These are phyloP conservation scores for Aspergillus brasiliensis DNA, from an alignment of 2,329 filamentous ascomycete species.

Conservation along the genomic window DNA sequence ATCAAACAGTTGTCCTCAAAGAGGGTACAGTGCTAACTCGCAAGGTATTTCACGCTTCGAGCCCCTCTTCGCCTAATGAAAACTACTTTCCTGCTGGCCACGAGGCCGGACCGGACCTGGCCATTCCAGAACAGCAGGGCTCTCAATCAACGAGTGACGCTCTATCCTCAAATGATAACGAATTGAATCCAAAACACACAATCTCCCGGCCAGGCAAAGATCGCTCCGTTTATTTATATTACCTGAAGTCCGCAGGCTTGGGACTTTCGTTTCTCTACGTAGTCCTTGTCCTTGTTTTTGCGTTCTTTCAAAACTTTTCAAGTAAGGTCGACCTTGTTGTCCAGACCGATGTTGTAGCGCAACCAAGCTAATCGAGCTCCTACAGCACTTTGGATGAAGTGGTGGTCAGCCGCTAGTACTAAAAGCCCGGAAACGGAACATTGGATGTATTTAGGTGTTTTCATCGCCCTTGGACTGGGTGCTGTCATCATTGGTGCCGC, in stretches of 20 bases:
- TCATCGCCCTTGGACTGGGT: background rate
- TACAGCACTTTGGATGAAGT: background rate
- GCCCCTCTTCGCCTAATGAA: background rate
- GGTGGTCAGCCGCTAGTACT: background rate
- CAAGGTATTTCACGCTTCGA: background rate
- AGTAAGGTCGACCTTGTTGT: background rate
- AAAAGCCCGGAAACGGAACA: background rate
- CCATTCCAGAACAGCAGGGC: background rate
- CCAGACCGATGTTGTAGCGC: no score
- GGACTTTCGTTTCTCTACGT: background rate
- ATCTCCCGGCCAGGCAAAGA: background rate
- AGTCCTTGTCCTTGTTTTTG: background rate
- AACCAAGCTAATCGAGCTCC: no score
- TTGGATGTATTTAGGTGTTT: background rate
- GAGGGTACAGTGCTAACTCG: background rate
- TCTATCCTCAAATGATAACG: background rate
- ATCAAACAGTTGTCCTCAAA: background rate
- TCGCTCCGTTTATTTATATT: background rate
- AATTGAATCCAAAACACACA: no score
- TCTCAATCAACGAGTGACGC: background rate
- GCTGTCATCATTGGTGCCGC: background rate
- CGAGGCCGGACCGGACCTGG: no score
- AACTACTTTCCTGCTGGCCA: background rate
- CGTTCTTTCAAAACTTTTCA: background rate
- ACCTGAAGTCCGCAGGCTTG: background rate